phyloP scores from a whole-genome alignment of 352 stramenopile genomes.

The Phytophthora sansomeana region DNA sequence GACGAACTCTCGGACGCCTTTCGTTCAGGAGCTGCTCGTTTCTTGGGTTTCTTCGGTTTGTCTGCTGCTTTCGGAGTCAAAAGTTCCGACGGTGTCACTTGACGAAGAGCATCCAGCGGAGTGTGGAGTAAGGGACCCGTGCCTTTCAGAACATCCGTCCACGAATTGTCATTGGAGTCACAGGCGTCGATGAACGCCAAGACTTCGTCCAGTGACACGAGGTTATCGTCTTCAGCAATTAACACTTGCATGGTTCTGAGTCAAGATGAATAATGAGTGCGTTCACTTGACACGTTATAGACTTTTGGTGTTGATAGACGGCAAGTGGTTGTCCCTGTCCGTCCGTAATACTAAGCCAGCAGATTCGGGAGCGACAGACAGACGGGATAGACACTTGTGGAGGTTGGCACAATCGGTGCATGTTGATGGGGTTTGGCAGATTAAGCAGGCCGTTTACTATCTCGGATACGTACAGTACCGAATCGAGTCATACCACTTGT shows the following conservation, averaged over 20 bases:
- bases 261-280: slow-evolving; percentile 29
- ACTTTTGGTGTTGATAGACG: too few relatives aligned
- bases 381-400: slow-evolving; percentile 8
- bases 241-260: slow-evolving; percentile 30
- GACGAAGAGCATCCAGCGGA: slow-evolving; percentile 4
- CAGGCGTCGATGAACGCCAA: slow-evolving; percentile 38
- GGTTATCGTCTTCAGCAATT: slow-evolving; percentile 26
- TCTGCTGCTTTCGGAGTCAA: slow-evolving; percentile 3
- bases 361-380: too few relatives aligned
- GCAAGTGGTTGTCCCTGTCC: not conserved
- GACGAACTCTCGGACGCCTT: slow-evolving; percentile 6
- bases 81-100: slow-evolving; percentile 1
- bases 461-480: too few relatives aligned
- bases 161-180: slow-evolving; percentile 2
- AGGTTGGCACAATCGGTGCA: slow-evolving; percentile 20
- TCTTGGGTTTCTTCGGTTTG: slow-evolving; percentile 7
- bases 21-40: not conserved
- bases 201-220: slow-evolving; percentile 35
- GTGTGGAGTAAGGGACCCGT: not conserved
- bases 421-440: slow-evolving; percentile 14
- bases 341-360: slow-evolving; percentile 19
- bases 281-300: slow-evolving; percentile 26
- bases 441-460: too few relatives aligned
- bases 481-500: too few relatives aligned
- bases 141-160: slow-evolving; percentile 6